Evolutionary conservation across 2,329 filamentous ascomycete genomes (phyloP).

Genomic region (Plenodomus biglobosus): DNA sequence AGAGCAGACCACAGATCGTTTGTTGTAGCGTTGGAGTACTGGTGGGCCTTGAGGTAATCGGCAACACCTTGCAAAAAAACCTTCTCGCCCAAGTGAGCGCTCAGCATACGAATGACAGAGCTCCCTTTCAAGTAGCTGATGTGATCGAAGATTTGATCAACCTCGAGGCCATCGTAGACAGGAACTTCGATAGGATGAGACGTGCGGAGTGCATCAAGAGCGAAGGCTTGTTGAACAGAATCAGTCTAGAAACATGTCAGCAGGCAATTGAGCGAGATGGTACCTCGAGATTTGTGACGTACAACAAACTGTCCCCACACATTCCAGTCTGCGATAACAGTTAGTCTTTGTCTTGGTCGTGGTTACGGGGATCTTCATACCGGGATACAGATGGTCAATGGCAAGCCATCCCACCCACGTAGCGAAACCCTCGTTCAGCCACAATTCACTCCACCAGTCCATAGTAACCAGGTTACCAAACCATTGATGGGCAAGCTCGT

Average conservation of each 20-base stretch:
- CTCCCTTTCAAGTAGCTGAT: slow-evolving; percentile 97
- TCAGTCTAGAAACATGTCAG: slow-evolving; percentile 65
- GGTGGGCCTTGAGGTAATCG: slow-evolving; percentile 83
- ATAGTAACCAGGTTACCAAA: slow-evolving; percentile 94
- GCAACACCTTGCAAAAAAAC: slow-evolving; percentile 89
- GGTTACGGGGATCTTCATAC: slow-evolving; percentile 39
- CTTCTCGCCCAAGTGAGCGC: slow-evolving; percentile 82
- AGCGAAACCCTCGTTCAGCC: slow-evolving; percentile 95
- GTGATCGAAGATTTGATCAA: slow-evolving; percentile 96
- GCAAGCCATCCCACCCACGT: slow-evolving; percentile 98
- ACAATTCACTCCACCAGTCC: slow-evolving; percentile 91
- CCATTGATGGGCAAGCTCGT: slow-evolving; percentile 96
- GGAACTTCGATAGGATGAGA: slow-evolving; percentile 97
- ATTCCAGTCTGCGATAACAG: slow-evolving; percentile 72
- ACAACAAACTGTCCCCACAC: slow-evolving; percentile 96
- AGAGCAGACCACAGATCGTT: slow-evolving; percentile 88
- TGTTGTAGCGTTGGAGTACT: slow-evolving; percentile 88
- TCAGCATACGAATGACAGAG: slow-evolving; percentile 95
- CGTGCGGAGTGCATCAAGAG: slow-evolving; percentile 83
- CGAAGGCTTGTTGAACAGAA: slow-evolving; percentile 87
- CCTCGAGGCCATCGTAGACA: slow-evolving; percentile 88
- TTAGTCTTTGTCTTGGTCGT: slow-evolving; percentile 5
- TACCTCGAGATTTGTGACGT: slow-evolving; percentile 60
- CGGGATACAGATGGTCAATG: slow-evolving; percentile 84
- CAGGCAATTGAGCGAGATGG: slow-evolving; percentile 29